Evolutionary conservation across 2,329 filamentous ascomycete genomes (phyloP), one percentile per base, ranked within the genome.

Genomic region (Pyrenophora teres): DNA sequence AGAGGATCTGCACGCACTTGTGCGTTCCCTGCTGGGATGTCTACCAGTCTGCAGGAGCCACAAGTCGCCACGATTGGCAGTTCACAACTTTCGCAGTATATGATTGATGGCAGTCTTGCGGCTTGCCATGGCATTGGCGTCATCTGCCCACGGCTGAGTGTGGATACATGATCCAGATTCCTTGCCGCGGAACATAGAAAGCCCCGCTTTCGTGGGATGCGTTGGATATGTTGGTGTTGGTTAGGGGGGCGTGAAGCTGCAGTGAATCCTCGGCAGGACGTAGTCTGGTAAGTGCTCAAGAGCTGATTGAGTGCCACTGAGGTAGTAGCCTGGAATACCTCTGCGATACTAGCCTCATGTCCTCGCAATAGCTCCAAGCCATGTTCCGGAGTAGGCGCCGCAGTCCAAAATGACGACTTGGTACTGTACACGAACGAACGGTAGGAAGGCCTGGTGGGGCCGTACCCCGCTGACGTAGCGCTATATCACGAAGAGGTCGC

Each of bases 61-160:
- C 57, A 44, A 19, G 15, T 50, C 25, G 55, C 56, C 46, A 54
- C 62, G 40, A 64, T 63, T 62, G 62, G 63, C 52, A 63, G 59
- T 64, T 60, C 42, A 46, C 19, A 15, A 45, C 48, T 47, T 52
- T 35, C 33, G 33, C 52, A 52, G 42, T 48, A 56, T 44, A 36
- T 52, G 52, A 57, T 58, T 56, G 51, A 66, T 65, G 57, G 59
- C 8, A 55, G 59, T 60, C 56, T 57, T 23, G 33, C 32, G 50
- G 36, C 37, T 57, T 56, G 53, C 53, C 61, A 64, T 65, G 59
- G 56, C 50, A 51, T 52, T 60, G 56, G 52, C 60, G 60, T 66
- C 62, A 63, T 65, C 52, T 40, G 40, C 27, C 41, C 55, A 47
- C 46, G 43, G 47, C 27, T 33, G 10, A 30, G 3, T 42, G 42